Conservation (phyloP, 257 asterid genomes). For the Jasminum sambac region DNA sequence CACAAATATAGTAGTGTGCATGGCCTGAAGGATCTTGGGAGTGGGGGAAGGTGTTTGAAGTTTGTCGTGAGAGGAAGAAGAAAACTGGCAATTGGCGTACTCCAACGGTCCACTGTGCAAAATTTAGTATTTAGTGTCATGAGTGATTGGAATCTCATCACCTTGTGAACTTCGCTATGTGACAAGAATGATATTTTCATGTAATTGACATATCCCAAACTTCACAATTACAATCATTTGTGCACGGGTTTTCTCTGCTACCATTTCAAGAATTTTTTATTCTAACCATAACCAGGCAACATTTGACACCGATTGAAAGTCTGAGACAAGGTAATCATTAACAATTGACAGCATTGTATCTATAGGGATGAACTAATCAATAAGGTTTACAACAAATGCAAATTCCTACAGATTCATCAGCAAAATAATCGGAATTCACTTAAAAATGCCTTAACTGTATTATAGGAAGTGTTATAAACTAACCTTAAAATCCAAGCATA, state of each 20-base stretch:
- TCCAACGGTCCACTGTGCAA: constrained; percentile 18
- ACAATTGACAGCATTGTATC: neutral
- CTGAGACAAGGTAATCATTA: no score
- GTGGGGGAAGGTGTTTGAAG: neutral
- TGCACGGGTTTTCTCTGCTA: neutral
- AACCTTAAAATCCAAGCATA: neutral
- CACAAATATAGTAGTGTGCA: neutral
- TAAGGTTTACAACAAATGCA: neutral
- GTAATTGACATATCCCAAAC: neutral
- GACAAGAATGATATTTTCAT: neutral
- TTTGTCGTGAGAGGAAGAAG: constrained; percentile 11
- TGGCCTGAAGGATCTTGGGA: neutral
- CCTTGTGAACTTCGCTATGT: constrained; percentile 6
- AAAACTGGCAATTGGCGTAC: neutral
- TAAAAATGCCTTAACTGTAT: neutral
- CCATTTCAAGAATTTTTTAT: neutral
- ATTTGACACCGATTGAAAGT: neutral
- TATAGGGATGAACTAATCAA: neutral
- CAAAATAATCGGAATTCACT: neutral
- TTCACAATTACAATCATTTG: neutral
- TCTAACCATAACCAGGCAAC: neutral
- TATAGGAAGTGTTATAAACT: neutral
- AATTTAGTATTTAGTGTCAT: neutral
- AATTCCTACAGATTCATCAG: neutral
- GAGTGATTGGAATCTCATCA: constrained; percentile 5